Percentiles rank a stretch among this genome's conserved stretches.
phyloP scores from a whole-genome alignment of 352 stramenopile genomes.

The Hyaloperonospora arabidopsidis region DNA sequence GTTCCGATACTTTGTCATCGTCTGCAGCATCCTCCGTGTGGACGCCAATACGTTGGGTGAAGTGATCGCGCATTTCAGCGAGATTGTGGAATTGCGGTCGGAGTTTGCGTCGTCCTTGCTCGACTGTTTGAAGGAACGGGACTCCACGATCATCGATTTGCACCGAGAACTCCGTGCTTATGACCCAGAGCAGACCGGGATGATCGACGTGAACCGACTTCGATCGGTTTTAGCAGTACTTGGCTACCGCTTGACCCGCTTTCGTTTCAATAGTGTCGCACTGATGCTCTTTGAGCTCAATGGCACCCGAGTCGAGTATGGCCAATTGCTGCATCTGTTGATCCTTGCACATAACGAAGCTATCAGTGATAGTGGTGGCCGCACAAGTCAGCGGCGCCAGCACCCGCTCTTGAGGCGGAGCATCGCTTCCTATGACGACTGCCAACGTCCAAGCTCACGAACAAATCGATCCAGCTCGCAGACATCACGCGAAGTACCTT shows the following conservation, averaged over 20 bases:
- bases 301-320: slow-evolving; percentile 37
- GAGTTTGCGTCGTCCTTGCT: slow-evolving; percentile 38
- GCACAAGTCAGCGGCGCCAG: too few species aligned
- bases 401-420: too few species aligned
- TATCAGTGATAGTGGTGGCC: too few species aligned
- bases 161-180: slow-evolving; percentile 20
- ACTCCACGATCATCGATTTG: slow-evolving; percentile 31
- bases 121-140: slow-evolving; percentile 16
- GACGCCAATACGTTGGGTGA: slow-evolving; percentile 45
- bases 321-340: slow-evolving; percentile 38
- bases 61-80: slow-evolving; percentile 53
- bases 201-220: slow-evolving; percentile 40
- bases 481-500: too few species aligned
- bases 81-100: slow-evolving; percentile 45
- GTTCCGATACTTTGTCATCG: slow-evolving; percentile 52
- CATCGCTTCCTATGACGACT: too few species aligned
- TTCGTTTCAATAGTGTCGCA: slow-evolving; percentile 55
- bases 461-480: too few species aligned
- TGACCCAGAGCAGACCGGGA: slow-evolving; percentile 26
- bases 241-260: slow-evolving; percentile 43
- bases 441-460: too few species aligned
- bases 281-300: slow-evolving; percentile 44
- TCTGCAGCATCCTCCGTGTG: slow-evolving; percentile 47
- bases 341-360: slow-evolving; percentile 13
- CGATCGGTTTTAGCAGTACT: slow-evolving; percentile 31